Base-by-base conservation (phyloP, 305 asterid species). In the Solanum hybrid region DNA sequence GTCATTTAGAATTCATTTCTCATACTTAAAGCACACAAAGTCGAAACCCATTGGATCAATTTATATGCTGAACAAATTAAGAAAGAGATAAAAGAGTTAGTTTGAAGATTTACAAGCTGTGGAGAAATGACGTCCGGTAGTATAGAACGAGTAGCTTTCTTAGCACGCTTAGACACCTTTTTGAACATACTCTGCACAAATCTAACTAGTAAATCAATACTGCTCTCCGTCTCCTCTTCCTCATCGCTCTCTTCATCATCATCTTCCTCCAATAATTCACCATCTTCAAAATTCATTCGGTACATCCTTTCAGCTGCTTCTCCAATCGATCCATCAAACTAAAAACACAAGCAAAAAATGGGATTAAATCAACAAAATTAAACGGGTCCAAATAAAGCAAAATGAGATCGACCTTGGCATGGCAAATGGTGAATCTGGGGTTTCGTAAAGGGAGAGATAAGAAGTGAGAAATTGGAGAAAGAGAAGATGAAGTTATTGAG, bases 91-190 rank as follows among this genome's bases (percentile, higher is more conserved):
- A 76, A 80, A 31, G 51, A 40, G 38, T 71, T 76, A 72, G 32
- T 37, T 10, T 22, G 22, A 69, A 73, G 78, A 75, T 10, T 91
- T 90, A 90, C 93, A 86, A 91, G 93, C 88, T 91, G 93, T 86
- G 93, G 92, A 38, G 93, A 88, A 80, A 91, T 77, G 82, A 84
- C 80, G 20, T 91, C 93, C 12, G 93, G 93, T 90, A 91, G 79
- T 71, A 91, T 37, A 56, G 91, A 87, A 42, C 91, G 92, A n/a
- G 92, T 90, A 38, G 92, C 91, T 86, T 91, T 91, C 86, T 84
- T 89, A 69, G 92, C 93, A 46, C 90, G 88, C 86, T 78, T 90
- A 1, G 93, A 91, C 66, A 91, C 91, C 37, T 90, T 91, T 91
- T 72, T 91, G 88, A 91, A 91, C 88, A 91, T 91, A 82, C 90